Conservation (phyloP, 1,139 yeast species). For the Hansenula lynferdii region DNA sequence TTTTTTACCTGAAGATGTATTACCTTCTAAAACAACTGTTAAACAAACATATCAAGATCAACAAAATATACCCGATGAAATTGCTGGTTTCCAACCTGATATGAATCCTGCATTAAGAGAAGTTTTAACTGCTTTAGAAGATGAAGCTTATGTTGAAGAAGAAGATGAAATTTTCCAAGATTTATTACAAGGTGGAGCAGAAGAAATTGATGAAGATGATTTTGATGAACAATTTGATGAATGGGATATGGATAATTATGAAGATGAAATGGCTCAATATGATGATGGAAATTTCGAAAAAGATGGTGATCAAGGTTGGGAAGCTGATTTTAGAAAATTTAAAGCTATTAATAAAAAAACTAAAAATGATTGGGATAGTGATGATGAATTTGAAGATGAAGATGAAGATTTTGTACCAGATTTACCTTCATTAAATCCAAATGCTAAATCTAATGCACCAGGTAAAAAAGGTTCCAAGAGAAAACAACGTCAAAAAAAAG, state of each 20-base stretch:
- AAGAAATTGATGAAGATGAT: constrained; percentile 42
- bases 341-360: constrained; percentile 44
- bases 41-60: constrained; percentile 42
- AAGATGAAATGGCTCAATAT: constrained; percentile 28
- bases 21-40: constrained; percentile 36
- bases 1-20: constrained; percentile 34
- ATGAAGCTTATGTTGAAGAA: constrained; percentile 76
- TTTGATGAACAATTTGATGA: constrained; percentile 46
- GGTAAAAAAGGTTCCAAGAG: constrained; percentile 45
- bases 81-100: constrained; percentile 87
- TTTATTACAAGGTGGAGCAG: constrained; percentile 51
- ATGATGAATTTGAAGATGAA: constrained; percentile 56
- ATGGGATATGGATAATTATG: constrained; percentile 60
- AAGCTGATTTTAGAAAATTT: constrained; percentile 72
- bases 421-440: constrained; percentile 51
- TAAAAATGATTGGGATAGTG: constrained; percentile 62
- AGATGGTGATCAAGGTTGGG: constrained; percentile 68
- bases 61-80: constrained; percentile 81
- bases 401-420: constrained; percentile 48
- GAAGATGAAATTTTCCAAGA: constrained; percentile 60
- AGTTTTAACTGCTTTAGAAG: constrained; percentile 89
- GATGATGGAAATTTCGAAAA: constrained; percentile 50
- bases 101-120: constrained; percentile 91
- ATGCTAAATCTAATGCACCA: constrained; percentile 14
- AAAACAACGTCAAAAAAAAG: constrained; percentile 67